Conservation (phyloP, 352 stramenopile genomes). For the Pythium graminicola region DNA sequence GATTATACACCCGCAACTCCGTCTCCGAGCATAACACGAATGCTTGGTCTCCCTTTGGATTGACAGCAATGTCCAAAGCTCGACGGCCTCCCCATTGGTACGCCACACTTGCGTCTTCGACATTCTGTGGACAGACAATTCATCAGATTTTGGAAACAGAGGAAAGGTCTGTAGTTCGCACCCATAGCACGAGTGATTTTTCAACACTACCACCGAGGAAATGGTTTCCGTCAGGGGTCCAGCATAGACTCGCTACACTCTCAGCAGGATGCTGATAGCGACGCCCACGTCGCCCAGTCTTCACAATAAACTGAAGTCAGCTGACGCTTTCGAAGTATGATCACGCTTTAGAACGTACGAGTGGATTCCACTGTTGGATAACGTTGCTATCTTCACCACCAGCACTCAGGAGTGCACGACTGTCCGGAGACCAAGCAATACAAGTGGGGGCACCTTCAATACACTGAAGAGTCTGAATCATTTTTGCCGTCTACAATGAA, state of each 20-base stretch:
- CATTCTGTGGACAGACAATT: conserved; percentile 28
- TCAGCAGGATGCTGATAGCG: conserved; percentile 53
- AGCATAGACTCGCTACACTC: conserved; percentile 42
- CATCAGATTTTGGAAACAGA: not conserved
- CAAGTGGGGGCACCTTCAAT: conserved; percentile 44
- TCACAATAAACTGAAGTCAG: not conserved
- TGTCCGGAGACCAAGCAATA: conserved; percentile 64
- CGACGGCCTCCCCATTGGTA: conserved; percentile 69
- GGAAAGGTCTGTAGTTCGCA: conserved; percentile 20
- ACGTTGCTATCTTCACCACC: conserved; percentile 39
- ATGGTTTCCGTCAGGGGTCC: conserved; percentile 47
- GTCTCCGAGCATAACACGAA: conserved; percentile 51
- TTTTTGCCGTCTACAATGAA: conserved; percentile 21
- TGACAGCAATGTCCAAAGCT: conserved; percentile 52
- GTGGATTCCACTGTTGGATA: conserved; percentile 62
- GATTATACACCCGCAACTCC: conserved; percentile 60
- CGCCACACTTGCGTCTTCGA: conserved; percentile 32
- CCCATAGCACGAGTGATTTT: conserved; percentile 71
- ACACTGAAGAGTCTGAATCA: conserved; percentile 37
- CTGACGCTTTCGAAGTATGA: not conserved
- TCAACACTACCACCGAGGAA: conserved; percentile 69
- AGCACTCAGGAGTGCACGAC: conserved; percentile 43
- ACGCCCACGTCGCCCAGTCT: conserved; percentile 46
- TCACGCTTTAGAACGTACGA: conserved; percentile 22
- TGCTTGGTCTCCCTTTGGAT: conserved; percentile 41